These are phyloP conservation scores for Pestalotiopsis sp. DNA, from an alignment of 2,329 filamentous ascomycete genomes.

Conservation along the genomic window DNA sequence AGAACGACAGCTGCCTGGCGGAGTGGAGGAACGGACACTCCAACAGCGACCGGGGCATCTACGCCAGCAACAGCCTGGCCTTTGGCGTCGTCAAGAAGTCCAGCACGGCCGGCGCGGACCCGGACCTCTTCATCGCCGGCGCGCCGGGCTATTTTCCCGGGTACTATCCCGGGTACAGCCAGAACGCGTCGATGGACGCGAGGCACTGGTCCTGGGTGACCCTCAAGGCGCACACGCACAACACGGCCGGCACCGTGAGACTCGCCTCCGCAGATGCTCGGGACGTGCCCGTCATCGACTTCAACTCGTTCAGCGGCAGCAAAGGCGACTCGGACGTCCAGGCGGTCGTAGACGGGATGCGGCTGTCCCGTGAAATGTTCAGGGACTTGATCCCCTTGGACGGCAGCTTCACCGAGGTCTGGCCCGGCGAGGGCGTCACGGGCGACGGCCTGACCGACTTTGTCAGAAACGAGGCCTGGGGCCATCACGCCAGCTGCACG, in stretches of 20 bases:
- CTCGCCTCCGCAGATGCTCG: slow-evolving; percentile 58
- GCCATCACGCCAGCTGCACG: slow-evolving; percentile 58
- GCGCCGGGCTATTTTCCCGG: slow-evolving; percentile 19
- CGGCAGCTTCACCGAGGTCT: slow-evolving; percentile 5
- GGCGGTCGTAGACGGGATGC: slow-evolving; percentile 32
- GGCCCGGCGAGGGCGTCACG: slow-evolving; percentile 1
- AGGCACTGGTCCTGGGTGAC: slow-evolving; percentile 32
- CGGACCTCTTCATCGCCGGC: slow-evolving; percentile 20
- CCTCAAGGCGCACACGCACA: slow-evolving; percentile 44
- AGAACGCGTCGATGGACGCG: slow-evolving; percentile 19
- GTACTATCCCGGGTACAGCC: slow-evolving; percentile 19
- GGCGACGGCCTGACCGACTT: slow-evolving; percentile 32
- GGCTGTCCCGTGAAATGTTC: slow-evolving; percentile 12
- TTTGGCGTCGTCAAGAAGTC: slow-evolving; percentile 18
- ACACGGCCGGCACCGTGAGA: slow-evolving; percentile 51
- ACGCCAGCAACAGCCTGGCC: slow-evolving; percentile 22
- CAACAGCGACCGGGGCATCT: slow-evolving; percentile 16
- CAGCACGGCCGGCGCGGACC: slow-evolving; percentile 15
- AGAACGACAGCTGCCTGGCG: slow-evolving; percentile 17
- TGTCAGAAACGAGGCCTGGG: slow-evolving; percentile 46
- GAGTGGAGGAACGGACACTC: slow-evolving; percentile 7
- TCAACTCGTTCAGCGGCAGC: slow-evolving; percentile 54
- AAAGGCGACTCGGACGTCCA: slow-evolving; percentile 37
- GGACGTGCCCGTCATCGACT: slow-evolving; percentile 53
- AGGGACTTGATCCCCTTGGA: neutral